Percentiles rank a stretch among this genome's conserved stretches.
phyloP scores from a whole-genome alignment of 805 yeast genomes.

The Cyberlindnera japonica region DNA sequence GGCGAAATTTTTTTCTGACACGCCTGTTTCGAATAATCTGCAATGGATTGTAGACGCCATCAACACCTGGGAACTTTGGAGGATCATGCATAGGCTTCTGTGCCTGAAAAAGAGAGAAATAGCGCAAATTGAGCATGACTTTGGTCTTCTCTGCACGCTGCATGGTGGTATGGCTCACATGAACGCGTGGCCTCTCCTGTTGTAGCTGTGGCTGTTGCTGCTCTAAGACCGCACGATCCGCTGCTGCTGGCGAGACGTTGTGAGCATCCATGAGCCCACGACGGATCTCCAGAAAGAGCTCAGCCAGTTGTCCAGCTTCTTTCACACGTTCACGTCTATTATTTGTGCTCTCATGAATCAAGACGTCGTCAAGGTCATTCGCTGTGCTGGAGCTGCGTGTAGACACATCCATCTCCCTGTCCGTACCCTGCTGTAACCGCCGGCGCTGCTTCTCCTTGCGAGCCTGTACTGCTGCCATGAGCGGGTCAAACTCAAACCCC shows the following conservation, averaged over 20 bases:
- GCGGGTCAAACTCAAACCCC: constrained; percentile 28
- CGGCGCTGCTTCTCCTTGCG: constrained; percentile 12
- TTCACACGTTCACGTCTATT: constrained; percentile 14
- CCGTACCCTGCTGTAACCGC: constrained; percentile 8
- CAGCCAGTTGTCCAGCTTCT: constrained; percentile 38
- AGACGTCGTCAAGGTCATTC: background rate
- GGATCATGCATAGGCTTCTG: constrained; percentile 16
- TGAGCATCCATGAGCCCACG: constrained; percentile 39
- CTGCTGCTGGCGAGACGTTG: constrained; percentile 33
- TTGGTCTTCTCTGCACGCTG: constrained; percentile 49
- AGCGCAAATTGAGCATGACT: constrained; percentile 30
- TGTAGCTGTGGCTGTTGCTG: too few relatives aligned
- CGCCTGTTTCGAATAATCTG: constrained; percentile 76
- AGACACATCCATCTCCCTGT: constrained; percentile 6
- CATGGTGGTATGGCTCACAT: constrained; percentile 32
- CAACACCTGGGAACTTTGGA: constrained; percentile 40
- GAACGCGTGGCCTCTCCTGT: constrained; percentile 18
- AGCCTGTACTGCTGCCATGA: constrained; percentile 14
- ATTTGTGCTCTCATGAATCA: constrained; percentile 3
- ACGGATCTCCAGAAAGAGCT: constrained; percentile 40
- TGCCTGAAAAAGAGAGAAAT: constrained; percentile 23
- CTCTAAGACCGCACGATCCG: constrained; percentile 20
- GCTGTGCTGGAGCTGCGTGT: constrained; percentile 9
- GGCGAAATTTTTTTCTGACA: constrained; percentile 48
- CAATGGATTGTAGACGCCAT: constrained; percentile 74